Percentiles rank a stretch among this genome's conserved stretches.
phyloP scores from a whole-genome alignment of 257 asterid genomes.

The Schizonepeta tenuifolia region DNA sequence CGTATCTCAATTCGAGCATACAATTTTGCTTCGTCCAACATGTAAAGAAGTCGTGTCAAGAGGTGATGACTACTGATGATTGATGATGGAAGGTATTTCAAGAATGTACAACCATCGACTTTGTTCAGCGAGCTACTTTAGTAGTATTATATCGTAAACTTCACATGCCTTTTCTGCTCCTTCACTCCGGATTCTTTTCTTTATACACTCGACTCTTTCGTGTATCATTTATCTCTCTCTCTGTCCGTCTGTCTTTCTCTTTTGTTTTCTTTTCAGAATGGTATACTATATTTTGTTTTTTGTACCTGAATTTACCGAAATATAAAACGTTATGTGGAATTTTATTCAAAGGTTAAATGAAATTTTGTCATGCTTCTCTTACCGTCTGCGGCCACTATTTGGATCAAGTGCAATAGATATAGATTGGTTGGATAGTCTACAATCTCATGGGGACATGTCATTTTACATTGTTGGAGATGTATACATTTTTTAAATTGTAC shows the following conservation, averaged over 20 bases:
- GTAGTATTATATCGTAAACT: background rate
- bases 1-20: constrained; percentile 94
- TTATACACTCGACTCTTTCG: background rate
- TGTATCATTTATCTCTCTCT: too few relatives aligned
- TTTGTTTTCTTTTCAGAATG: background rate
- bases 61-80: constrained; percentile 87
- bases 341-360: too few relatives aligned
- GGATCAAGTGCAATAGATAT: background rate
- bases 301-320: background rate
- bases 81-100: background rate
- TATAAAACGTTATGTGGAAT: background rate
- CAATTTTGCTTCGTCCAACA: constrained; percentile 97
- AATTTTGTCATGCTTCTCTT: background rate
- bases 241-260: too few relatives aligned
- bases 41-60: constrained; percentile 98
- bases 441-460: background rate
- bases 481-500: background rate
- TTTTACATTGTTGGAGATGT: background rate
- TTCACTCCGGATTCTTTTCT: background rate
- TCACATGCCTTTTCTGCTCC: background rate
- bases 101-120: constrained; percentile 4
- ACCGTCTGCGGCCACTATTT: too few relatives aligned
- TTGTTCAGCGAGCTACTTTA: background rate
- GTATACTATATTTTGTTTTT: background rate
- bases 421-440: background rate